These are phyloP conservation scores for Aspergillus oerlinghausenensis DNA, from an alignment of 2,329 filamentous ascomycete species.

Conservation along the genomic window DNA sequence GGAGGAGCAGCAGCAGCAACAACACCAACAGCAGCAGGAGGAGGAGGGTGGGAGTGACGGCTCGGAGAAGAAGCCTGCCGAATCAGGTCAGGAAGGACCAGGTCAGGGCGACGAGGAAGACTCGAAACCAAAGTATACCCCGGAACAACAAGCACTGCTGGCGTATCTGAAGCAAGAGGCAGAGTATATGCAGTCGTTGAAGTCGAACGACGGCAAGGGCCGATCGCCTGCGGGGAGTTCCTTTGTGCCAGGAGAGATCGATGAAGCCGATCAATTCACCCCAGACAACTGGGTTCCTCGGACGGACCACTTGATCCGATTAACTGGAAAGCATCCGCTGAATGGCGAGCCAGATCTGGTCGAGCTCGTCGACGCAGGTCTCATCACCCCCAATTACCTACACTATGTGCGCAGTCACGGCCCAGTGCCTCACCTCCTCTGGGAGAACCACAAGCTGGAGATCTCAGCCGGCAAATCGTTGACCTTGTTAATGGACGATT, in stretches of 20 bases:
- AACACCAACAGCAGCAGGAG: slow-evolving; percentile 17
- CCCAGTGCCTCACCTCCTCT: slow-evolving; percentile 48
- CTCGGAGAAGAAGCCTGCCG: slow-evolving; percentile 7
- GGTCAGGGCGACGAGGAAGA: slow-evolving; percentile 14
- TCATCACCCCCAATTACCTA: slow-evolving; percentile 49
- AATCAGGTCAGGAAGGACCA: slow-evolving; percentile 1
- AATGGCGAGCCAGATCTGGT: slow-evolving; percentile 47
- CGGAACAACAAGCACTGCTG: slow-evolving; percentile 44
- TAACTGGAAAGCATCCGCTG: slow-evolving; percentile 52
- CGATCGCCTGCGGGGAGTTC: slow-evolving; percentile 31
- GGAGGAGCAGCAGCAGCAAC: slow-evolving; percentile 20
- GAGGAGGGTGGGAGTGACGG: slow-evolving; percentile 8
- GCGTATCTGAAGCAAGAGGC: slow-evolving; percentile 42
- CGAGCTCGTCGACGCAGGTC: slow-evolving; percentile 42
- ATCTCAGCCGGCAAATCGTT: slow-evolving; percentile 34
- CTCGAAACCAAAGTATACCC: slow-evolving; percentile 31
- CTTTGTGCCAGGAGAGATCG: slow-evolving; percentile 39
- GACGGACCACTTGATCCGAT: slow-evolving; percentile 43
- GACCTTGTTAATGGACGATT: slow-evolving; percentile 45
- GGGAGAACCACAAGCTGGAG: slow-evolving; percentile 48
- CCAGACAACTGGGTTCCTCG: slow-evolving; percentile 54
- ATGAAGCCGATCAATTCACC: slow-evolving; percentile 49
- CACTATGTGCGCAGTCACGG: slow-evolving; percentile 54
- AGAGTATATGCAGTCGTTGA: slow-evolving; percentile 34
- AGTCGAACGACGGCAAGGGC: slow-evolving; percentile 44